Percentiles rank a stretch among this genome's conserved stretches.
Conservation (phyloP, 345 rosid genomes). For the Tarenaya hassleriana region DNA sequence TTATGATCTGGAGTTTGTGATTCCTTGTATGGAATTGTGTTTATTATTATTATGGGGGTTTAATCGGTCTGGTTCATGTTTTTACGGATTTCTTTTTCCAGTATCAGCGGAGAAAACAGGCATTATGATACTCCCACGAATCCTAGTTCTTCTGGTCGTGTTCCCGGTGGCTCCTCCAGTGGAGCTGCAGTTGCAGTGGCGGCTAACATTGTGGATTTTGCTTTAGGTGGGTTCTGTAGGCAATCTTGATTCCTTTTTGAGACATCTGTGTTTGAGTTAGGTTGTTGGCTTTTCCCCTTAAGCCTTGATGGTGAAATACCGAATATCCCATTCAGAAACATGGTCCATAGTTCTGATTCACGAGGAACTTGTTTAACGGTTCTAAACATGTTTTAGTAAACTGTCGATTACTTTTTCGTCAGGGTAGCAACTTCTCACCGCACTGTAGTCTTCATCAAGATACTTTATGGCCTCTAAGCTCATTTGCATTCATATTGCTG, state of each 20-base stretch:
- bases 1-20: constrained; percentile 2
- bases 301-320: neutral
- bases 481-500: constrained; percentile 9
- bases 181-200: constrained; percentile 97
- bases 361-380: neutral
- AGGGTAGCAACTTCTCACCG: constrained; percentile 9
- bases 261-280: neutral
- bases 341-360: neutral
- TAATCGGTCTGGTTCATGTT: constrained; percentile 1
- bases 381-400: constrained; percentile 1
- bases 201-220: constrained; percentile 73
- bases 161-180: constrained; percentile 90
- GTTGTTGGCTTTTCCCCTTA: no score
- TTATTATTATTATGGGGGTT: neutral
- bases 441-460: constrained; percentile 4
- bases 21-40: neutral
- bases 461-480: neutral
- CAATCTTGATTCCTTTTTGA: constrained; percentile 5
- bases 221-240: constrained; percentile 48
- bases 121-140: constrained; percentile 81
- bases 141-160: constrained; percentile 62
- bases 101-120: constrained; percentile 80
- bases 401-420: neutral
- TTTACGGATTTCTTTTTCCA: constrained; percentile 32
- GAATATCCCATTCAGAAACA: neutral